Evolutionary conservation across 73 alveolate species (phyloP), one percentile per base, ranked within the genome.

Genomic region (Paramecium sonneborni): DNA sequence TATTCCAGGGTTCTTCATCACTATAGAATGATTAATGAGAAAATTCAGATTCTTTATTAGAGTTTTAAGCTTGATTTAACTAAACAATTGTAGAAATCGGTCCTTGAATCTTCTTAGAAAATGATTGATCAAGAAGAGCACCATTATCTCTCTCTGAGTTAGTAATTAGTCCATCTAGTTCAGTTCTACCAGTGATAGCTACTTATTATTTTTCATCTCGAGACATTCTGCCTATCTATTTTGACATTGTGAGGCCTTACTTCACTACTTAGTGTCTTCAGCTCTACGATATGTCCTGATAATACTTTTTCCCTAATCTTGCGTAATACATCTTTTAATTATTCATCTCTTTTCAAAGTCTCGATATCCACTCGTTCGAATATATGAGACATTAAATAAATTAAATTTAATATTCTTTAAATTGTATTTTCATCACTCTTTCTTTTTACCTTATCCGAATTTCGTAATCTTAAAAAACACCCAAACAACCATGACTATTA

Each of bases 241-340:
- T 72, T 72, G 86, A 72, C 84, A 62, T 62, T 30, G 48, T 30
- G 44, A 32, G 44, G 39, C 68, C 68, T 52, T 62, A 72, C 57
- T 41, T 72, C 86, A 72, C 86, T 72, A 37, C 58, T 21, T 30
- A 72, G 55, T 72, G 62, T 72, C 44, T 72, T 72, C 57, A 72
- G 55, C 24, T 72, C 86, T 35, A 72, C 57, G 57, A 72, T 72
- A 72, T 72, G 86, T 35, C 86, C 86, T 38, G 55, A 35, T 38
- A 72, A 35, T 35, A 72, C 86, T 72, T 72, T 72, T 41, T 72
- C 86, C 44, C 35, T 72, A 2, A 72, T 72, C 86, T 35, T 72
- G 57, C 44, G n/a, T 37, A 72, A 37, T 30, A 72, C 86, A 20
- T 32, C 55, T 41, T 8, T 21, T 20, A 72, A 72, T 15, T 32